Evolutionary conservation across 768 basidiomycete species (phyloP).

Genomic region (Grammothele lineata): DNA sequence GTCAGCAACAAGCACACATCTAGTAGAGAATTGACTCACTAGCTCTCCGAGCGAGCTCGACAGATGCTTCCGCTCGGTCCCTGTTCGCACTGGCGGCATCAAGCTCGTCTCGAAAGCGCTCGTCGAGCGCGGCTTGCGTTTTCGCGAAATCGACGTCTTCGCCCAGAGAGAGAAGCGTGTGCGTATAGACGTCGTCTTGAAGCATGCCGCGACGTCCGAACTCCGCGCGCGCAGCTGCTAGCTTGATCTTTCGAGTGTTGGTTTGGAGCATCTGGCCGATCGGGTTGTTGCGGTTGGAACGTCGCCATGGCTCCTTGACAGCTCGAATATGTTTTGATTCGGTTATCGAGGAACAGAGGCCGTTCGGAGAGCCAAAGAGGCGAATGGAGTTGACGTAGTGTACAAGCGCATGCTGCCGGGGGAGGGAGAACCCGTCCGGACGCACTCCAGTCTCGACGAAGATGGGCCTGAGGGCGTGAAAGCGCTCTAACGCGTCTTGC

Average conservation of each 20-base stretch:
- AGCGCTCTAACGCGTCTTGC: slow-evolving; percentile 12
- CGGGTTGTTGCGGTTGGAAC: slow-evolving; percentile 17
- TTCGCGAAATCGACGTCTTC: too few species aligned
- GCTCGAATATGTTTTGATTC: slow-evolving; percentile 25
- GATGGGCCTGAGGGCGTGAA: slow-evolving; percentile 14
- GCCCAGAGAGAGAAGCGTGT: too few species aligned
- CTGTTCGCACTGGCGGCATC: background rate
- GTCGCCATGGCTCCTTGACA: slow-evolving; percentile 24
- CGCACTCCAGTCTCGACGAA: slow-evolving; percentile 16
- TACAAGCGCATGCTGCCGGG: slow-evolving; percentile 15
- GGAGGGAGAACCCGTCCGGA: slow-evolving; percentile 4
- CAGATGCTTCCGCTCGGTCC: background rate
- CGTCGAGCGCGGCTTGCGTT: too few species aligned
- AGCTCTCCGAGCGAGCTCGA: background rate
- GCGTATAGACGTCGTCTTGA: too few species aligned
- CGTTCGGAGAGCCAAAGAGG: slow-evolving; percentile 23
- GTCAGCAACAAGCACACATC: too few species aligned
- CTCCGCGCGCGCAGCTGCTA: slow-evolving; percentile 13
- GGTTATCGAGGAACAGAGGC: slow-evolving; percentile 25
- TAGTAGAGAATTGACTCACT: too few species aligned
- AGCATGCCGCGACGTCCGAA: slow-evolving; percentile 16
- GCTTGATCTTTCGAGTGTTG: slow-evolving; percentile 19
- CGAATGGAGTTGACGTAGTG: slow-evolving; percentile 19
- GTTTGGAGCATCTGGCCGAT: slow-evolving; percentile 22
- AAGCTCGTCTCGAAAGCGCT: too few species aligned